These are phyloP conservation scores for Pterocarpus macrocarpus DNA, from an alignment of 306 rosid genomes.

Conservation along the genomic window DNA sequence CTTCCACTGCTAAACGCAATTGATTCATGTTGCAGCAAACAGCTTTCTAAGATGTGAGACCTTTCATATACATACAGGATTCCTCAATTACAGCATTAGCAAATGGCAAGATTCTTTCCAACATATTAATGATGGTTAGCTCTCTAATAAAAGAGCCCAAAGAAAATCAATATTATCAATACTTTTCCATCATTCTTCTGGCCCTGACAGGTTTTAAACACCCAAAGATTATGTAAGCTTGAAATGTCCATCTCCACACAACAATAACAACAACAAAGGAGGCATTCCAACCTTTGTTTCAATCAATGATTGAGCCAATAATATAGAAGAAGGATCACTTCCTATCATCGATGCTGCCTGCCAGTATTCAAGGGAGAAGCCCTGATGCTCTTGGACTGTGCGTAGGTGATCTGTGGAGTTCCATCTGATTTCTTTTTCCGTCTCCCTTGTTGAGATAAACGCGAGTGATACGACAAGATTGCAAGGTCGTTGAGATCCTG, in stretches of 20 bases:
- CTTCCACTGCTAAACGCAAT: slow-evolving; percentile 45
- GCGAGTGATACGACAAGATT: slow-evolving; percentile 77
- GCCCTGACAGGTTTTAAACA: slow-evolving; percentile 59
- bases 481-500: slow-evolving; percentile 91
- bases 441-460: slow-evolving; percentile 81
- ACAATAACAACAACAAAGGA: slow-evolving; percentile 50
- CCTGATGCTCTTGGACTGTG: slow-evolving; percentile 79
- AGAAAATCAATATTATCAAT: slow-evolving; percentile 57
- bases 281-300: slow-evolving; percentile 53
- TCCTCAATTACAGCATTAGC: slow-evolving; percentile 66
- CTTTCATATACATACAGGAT: slow-evolving; percentile 63
- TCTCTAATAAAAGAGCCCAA: slow-evolving; percentile 55
- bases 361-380: slow-evolving; percentile 80
- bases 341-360: slow-evolving; percentile 68
- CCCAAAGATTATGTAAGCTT: slow-evolving; percentile 64
- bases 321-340: slow-evolving; percentile 46
- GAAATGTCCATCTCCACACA: slow-evolving; percentile 63
- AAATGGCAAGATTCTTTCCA: slow-evolving; percentile 58
- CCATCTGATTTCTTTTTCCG: slow-evolving; percentile 84
- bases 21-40: slow-evolving; percentile 56
- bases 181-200: slow-evolving; percentile 62
- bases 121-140: slow-evolving; percentile 65
- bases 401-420: slow-evolving; percentile 70
- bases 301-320: slow-evolving; percentile 52
- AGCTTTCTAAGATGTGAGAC: slow-evolving; percentile 50